Conservation (phyloP, 257 asterid genomes). For the Penstemon davidsonii region DNA sequence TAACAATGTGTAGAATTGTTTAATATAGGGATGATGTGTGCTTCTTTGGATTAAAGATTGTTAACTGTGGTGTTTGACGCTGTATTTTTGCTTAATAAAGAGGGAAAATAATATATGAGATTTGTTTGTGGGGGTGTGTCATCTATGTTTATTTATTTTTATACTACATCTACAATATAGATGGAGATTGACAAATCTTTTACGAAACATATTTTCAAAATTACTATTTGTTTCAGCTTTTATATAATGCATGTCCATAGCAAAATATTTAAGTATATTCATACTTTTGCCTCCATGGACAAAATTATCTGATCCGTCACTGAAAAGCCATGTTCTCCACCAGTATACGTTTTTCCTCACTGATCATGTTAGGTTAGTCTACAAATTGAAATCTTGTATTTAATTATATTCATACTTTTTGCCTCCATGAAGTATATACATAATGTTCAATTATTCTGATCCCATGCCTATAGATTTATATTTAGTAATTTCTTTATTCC, state of each 20-base stretch:
- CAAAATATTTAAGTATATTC: not conserved
- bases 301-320: not conserved
- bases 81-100: not conserved
- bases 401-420: too few relatives aligned
- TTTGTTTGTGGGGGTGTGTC: too few relatives aligned
- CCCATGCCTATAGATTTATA: not conserved
- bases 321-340: conserved; percentile 15
- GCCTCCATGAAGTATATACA: not conserved
- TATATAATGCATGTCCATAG: not conserved
- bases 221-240: not conserved
- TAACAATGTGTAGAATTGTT: too few relatives aligned
- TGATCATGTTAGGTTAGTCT: not conserved
- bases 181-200: not conserved
- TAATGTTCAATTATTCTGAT: not conserved
- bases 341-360: conserved; percentile 13
- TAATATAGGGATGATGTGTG: not conserved
- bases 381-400: not conserved
- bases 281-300: not conserved
- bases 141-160: not conserved
- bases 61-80: not conserved
- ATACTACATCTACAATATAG: not conserved
- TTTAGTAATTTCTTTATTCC: conserved; percentile 16
- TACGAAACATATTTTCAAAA: not conserved
- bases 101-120: not conserved
- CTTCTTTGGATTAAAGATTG: not conserved